Conservation (phyloP, 306 rosid genomes). For the Abrus pulchellus region DNA sequence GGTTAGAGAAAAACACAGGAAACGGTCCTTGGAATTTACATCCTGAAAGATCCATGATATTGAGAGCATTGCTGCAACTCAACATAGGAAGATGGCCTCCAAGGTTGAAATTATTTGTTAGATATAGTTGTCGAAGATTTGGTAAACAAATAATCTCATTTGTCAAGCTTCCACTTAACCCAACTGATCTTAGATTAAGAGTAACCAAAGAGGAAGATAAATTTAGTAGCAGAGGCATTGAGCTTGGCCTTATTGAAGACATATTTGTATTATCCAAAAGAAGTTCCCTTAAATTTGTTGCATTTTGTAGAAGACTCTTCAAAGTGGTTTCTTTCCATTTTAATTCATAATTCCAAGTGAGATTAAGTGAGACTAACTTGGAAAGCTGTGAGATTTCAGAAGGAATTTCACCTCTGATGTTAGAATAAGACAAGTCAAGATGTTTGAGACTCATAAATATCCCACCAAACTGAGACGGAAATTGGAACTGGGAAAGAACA, state of each 20-base stretch:
- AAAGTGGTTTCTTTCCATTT: background rate
- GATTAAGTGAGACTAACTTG: slow-evolving; percentile 20
- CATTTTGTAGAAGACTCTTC: background rate
- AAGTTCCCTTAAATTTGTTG: slow-evolving; percentile 18
- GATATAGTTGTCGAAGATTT: background rate
- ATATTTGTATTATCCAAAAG: background rate
- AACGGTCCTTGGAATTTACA: background rate
- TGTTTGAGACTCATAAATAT: slow-evolving; percentile 2
- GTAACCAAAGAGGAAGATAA: slow-evolving; percentile 36
- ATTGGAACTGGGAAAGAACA: background rate
- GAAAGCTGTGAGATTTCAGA: slow-evolving; percentile 8
- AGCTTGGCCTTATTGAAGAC: slow-evolving; percentile 18
- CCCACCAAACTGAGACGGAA: slow-evolving; percentile 6
- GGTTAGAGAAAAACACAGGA: background rate
- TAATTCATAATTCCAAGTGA: background rate
- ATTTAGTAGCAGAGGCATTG: background rate
- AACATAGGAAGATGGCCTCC: background rate
- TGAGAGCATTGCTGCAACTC: background rate
- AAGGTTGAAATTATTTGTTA: background rate
- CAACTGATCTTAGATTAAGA: background rate
- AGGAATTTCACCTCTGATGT: slow-evolving; percentile 9
- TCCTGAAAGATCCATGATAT: background rate
- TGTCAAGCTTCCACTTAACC: background rate
- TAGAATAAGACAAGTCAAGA: background rate
- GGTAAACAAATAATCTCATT: slow-evolving; percentile 5